Base-by-base conservation (phyloP, 1,284 basidiomycete species). In the Tylopilus microsporus region DNA sequence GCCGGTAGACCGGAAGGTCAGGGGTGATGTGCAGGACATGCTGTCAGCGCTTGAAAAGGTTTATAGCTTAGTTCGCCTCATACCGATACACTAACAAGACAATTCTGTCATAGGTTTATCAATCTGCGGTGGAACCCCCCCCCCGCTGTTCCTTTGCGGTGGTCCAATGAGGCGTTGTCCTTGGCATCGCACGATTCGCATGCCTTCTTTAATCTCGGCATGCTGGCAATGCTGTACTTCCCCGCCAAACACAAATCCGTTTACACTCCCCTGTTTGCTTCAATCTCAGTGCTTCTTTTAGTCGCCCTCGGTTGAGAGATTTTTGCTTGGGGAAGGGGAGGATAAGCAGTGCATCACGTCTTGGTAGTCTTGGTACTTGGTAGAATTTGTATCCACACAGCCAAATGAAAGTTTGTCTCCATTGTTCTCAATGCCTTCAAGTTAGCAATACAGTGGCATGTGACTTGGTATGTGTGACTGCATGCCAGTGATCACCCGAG, bases 131-230 rank as follows among this genome's bases (percentile, higher is more conserved):
- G 37, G 68, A 68, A 4, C 81, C 82, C 3, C 74, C 81, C 82
- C 3, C 74, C 84, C 10, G 71, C 67, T 15, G 74, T 76, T 37
- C 77, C 83, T 1, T 79, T 94, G 49, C 71, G 76, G 47, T 78
- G 84, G 63, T 89, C 91, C 2, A 79, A 83, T 9, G 73, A 80
- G 60, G 92, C 94, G 0, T 75, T 88, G 39, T 80, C 77, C 0
- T 79, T 90, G 42, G 85, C 94, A 3, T 95, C 92, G 16, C 81
- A 87, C 46, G n/a, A n/a, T n/a, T n/a, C n/a, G n/a, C n/a, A n/a
- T n/a, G 97, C 97, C 0, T 99, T 98, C 78, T 99, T 97, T 77
- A 92, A 94, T 71, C 97, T 95, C 0, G 89, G 87, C 41, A 98
- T 99, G 95, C 77, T 99, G 65, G 94, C 91, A 8, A 74, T 98